phyloP scores from a whole-genome alignment of 768 basidiomycete species.

The Leccinum boreale region DNA sequence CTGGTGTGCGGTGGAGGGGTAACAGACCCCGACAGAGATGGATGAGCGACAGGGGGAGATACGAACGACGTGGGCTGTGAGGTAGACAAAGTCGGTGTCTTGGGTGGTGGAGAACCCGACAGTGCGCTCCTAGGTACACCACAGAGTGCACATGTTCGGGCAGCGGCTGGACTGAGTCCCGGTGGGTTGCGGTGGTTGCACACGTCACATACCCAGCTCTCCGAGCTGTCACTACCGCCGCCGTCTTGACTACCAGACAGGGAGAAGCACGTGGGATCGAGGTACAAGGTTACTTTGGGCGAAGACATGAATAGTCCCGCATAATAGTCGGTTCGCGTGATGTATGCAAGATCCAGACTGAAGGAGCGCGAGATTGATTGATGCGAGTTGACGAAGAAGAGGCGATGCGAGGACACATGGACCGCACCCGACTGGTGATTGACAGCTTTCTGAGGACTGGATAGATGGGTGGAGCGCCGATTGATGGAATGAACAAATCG shows the following conservation, averaged over 20 bases:
- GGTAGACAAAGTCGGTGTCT: conserved; percentile 35
- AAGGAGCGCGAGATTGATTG: conserved; percentile 58
- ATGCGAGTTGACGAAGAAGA: conserved; percentile 71
- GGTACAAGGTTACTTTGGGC: conserved; percentile 79
- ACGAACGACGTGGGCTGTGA: conserved; percentile 40
- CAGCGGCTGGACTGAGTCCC: conserved; percentile 64
- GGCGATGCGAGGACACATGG: conserved; percentile 75
- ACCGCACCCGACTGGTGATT: conserved; percentile 73
- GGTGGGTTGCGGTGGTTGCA: conserved; percentile 83
- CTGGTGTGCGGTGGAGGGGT: conserved; percentile 21
- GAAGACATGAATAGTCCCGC: conserved; percentile 88
- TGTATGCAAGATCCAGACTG: conserved; percentile 56
- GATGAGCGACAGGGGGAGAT: conserved; percentile 25
- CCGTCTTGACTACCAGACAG: conserved; percentile 28
- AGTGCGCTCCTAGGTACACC: conserved; percentile 62
- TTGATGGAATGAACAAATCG: conserved; percentile 23
- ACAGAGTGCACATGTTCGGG: conserved; percentile 75
- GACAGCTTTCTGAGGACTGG: conserved; percentile 78
- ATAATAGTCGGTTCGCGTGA: conserved; percentile 83
- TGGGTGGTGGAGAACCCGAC: conserved; percentile 23
- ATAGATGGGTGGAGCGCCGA: conserved; percentile 25
- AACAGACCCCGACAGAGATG: conserved; percentile 16
- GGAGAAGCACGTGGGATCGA: conserved; percentile 37
- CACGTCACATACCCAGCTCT: conserved; percentile 84
- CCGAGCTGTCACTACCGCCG: conserved; percentile 34